These are phyloP conservation scores for Phytophthora fragariaefolia DNA, from an alignment of 352 stramenopile genomes.

Conservation along the genomic window DNA sequence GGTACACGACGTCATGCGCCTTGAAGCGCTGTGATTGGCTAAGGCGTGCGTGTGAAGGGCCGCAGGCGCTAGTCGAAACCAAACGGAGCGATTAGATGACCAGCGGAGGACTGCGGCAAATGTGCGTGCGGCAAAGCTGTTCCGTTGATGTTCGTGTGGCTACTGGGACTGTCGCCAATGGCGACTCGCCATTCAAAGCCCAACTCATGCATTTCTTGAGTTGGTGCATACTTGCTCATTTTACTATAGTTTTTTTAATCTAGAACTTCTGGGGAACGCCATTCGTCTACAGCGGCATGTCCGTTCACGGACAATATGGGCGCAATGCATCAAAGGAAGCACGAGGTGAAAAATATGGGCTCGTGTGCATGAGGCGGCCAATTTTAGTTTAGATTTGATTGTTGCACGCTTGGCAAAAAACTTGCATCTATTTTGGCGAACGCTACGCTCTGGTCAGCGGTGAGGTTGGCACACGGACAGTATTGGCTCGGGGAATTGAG, in stretches of 20 bases:
- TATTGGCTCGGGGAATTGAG: not conserved
- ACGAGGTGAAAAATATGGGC: not conserved
- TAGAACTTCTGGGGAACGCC: too few species aligned
- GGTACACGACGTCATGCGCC: conserved; percentile 13
- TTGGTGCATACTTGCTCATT: not conserved
- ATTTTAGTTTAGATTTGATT: not conserved
- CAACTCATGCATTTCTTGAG: not conserved
- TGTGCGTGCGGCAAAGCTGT: conserved; percentile 6
- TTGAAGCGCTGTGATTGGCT: conserved; percentile 22
- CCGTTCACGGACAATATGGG: too few species aligned
- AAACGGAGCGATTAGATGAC: conserved; percentile 29
- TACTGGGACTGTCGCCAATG: not conserved
- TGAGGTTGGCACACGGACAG: not conserved
- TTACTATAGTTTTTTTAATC: not conserved
- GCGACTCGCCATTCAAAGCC: too few species aligned
- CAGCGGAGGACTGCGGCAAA: not conserved
- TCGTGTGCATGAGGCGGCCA: not conserved
- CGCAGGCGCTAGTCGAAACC: conserved; percentile 26
- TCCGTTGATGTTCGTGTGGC: not conserved
- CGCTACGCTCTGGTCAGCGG: not conserved
- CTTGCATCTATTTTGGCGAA: conserved; percentile 10
- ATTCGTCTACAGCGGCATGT: not conserved
- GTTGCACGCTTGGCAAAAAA: too few species aligned
- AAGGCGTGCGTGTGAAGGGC: conserved; percentile 3
- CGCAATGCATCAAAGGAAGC: not conserved